Percentiles rank a stretch among this genome's conserved stretches.
phyloP scores from a whole-genome alignment of 2,329 filamentous ascomycete species.

The Nemania abortiva region DNA sequence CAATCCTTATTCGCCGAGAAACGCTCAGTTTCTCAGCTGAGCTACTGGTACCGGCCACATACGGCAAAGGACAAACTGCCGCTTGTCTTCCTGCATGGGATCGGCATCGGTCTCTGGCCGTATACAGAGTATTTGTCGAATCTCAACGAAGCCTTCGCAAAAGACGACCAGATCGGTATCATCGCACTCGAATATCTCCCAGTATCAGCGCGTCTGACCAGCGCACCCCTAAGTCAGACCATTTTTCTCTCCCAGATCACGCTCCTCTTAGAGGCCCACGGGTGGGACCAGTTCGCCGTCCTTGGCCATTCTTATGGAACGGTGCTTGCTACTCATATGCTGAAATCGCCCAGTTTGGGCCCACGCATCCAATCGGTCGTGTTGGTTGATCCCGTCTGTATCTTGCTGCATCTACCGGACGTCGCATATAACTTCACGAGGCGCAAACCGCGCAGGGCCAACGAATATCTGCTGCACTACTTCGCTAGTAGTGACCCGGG shows the following conservation, averaged over 20 bases:
- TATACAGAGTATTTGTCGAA: slow-evolving; percentile 69
- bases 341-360: slow-evolving; percentile 62
- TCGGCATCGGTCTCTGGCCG: slow-evolving; percentile 75
- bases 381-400: slow-evolving; percentile 72
- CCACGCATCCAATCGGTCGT: slow-evolving; percentile 63
- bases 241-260: slow-evolving; percentile 69
- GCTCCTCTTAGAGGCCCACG: slow-evolving; percentile 68
- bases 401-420: slow-evolving; percentile 76
- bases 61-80: slow-evolving; percentile 67
- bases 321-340: slow-evolving; percentile 71
- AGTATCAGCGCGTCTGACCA: slow-evolving; percentile 72
- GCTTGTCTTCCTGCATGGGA: slow-evolving; percentile 77
- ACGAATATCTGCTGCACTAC: slow-evolving; percentile 78
- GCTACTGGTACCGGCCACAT: slow-evolving; percentile 76
- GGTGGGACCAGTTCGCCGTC: slow-evolving; percentile 69
- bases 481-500: slow-evolving; percentile 77
- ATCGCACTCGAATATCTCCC: slow-evolving; percentile 75
- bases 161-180: slow-evolving; percentile 66
- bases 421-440: slow-evolving; percentile 79
- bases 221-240: slow-evolving; percentile 61
- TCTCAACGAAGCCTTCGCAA: slow-evolving; percentile 56
- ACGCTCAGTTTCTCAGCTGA: slow-evolving; percentile 63
- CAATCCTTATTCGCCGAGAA: slow-evolving; percentile 60
- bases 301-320: slow-evolving; percentile 74
- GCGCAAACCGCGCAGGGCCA: slow-evolving; percentile 65